These are phyloP conservation scores for Gossypium thurberi DNA, from an alignment of 345 rosid species.

Conservation along the genomic window DNA sequence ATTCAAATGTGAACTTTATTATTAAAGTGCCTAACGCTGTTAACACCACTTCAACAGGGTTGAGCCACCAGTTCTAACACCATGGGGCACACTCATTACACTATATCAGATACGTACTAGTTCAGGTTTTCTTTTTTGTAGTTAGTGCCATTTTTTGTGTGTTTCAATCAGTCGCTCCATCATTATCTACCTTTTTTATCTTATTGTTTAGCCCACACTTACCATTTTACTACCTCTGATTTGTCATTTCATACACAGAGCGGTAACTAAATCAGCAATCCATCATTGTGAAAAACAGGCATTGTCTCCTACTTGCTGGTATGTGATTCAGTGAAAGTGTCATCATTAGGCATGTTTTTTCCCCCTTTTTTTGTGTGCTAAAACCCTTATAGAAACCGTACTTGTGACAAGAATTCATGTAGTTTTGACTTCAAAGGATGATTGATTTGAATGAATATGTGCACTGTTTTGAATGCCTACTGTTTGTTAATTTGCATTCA, in stretches of 20 bases:
- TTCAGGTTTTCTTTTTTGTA: not conserved
- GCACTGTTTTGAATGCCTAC: not conserved
- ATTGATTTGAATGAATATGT: not conserved
- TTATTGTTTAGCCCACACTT: slow-evolving; percentile 2
- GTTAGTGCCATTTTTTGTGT: not conserved
- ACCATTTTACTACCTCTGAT: slow-evolving; percentile 2
- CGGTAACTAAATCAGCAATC: slow-evolving; percentile 1
- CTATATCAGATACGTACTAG: no score
- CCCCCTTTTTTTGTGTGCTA: not conserved
- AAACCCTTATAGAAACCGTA: not conserved
- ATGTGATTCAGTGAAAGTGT: not conserved
- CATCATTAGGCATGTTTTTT: not conserved
- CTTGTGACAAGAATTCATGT: slow-evolving; percentile 4
- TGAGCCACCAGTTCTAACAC: not conserved
- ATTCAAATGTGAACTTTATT: not conserved
- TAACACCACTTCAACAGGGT: not conserved
- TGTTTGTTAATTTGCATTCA: not conserved
- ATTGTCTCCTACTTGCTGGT: not conserved
- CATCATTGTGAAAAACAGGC: slow-evolving; percentile 1
- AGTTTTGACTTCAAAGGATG: slow-evolving; percentile 9
- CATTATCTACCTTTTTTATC: slow-evolving; percentile 5
- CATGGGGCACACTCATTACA: no score
- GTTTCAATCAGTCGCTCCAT: slow-evolving; percentile 12
- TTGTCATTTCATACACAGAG: slow-evolving; percentile 13
- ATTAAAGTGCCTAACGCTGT: not conserved